phyloP scores from a whole-genome alignment of 139 green algal genomes.

The Chlorella sp. region DNA sequence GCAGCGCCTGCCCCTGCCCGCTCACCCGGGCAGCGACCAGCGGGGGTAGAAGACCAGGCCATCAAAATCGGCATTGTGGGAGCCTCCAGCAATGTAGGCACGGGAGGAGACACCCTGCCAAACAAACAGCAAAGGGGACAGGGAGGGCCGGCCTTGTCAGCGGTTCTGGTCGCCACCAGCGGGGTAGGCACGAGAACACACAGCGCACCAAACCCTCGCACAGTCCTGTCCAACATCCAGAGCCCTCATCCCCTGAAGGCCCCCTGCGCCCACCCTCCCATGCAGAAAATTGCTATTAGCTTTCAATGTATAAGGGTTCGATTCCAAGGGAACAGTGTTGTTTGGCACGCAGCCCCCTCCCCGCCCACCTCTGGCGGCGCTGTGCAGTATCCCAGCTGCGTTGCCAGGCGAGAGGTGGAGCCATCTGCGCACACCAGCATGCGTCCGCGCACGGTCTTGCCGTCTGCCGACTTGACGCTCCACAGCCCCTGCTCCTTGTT shows the following conservation, averaged over 20 bases:
- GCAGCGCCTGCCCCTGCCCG: background rate
- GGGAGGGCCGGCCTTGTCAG: background rate
- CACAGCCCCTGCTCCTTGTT: constrained; percentile 77
- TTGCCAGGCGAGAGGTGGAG: constrained; percentile 86
- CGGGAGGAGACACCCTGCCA: constrained; percentile 75
- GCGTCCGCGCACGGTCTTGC: constrained; percentile 65
- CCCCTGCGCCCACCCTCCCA: no score
- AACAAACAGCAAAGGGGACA: background rate
- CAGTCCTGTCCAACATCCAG: no score
- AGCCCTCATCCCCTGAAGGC: no score
- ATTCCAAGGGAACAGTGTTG: no score
- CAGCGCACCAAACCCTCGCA: background rate
- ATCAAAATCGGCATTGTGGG: constrained; percentile 94
- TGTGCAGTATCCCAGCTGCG: constrained; percentile 91
- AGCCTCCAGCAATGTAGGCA: constrained; percentile 85
- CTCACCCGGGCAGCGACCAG: constrained; percentile 85
- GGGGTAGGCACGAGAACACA: background rate
- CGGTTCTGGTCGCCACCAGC: background rate
- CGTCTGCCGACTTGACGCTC: constrained; percentile 75
- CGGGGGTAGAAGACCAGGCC: constrained; percentile 79
- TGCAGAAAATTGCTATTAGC: no score
- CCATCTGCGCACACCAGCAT: constrained; percentile 89
- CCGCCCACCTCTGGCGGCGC: constrained; percentile 64
- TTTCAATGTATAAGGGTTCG: no score
- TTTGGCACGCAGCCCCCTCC: no score